Evolutionary conservation across 768 basidiomycete species (phyloP), one percentile per base, ranked within the genome.

Genomic region (Agrocybe praecox): DNA sequence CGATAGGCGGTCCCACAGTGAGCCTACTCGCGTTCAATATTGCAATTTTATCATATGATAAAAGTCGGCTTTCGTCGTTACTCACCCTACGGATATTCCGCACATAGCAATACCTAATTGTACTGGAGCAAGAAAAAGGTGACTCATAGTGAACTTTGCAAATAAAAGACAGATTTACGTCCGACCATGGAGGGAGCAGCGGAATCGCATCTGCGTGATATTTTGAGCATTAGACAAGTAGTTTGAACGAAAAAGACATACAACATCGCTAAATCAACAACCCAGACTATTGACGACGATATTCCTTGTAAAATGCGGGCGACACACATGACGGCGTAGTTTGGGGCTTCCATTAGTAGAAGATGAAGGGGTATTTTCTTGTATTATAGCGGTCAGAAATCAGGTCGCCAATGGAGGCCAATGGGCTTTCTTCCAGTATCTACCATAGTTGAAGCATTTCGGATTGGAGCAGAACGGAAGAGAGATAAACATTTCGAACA

Each of bases 41-140:
- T 26, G 56, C 63, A 46, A 47, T 17, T 46, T 19, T 47, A 19
- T 2, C n/a, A 15, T 2, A n/a, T n/a, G n/a, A n/a, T n/a, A n/a
- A n/a, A n/a, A n/a, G n/a, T n/a, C n/a, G n/a, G n/a, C n/a, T n/a
- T n/a, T n/a, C n/a, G n/a, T n/a, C n/a, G n/a, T 15, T 14, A 52
- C 46, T 57, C 56, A 84, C 83, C 86, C 86, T 23, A 83, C 55
- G 15, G 84, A 80, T 40, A 86, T 64, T 14, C 86, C 85, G 7
- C 75, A 71, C 79, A 87, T 85, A 4, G 84, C 81, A 32, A 86
- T 69, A 0, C 87, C 87, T 18, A 88, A 70, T 62, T 88, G 86
- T 56, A 77, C 86, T 72, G 51, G 8, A 57, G 32, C 22, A 40
- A 11, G 2, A 46, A 40, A 22, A 32, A 43, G 21, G 23, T 19